Conservation (phyloP, 106 monocot species). For the Amphibolis antarctica region DNA sequence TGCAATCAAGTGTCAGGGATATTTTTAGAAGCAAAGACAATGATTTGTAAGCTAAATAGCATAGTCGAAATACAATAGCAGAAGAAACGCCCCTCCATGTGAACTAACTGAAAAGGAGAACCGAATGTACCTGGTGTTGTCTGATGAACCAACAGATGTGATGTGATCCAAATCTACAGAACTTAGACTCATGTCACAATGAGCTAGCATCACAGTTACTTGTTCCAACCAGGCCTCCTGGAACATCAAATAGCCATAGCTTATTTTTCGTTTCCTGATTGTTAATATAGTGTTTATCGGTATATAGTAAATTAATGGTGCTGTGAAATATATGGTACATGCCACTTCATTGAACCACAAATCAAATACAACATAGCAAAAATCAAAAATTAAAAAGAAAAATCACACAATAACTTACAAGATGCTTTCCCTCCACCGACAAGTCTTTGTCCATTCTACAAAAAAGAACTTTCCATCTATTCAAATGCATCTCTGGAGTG, state of each 20-base stretch:
- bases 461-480: conserved; percentile 65
- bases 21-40: no score
- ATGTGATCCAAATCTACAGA: conserved; percentile 23
- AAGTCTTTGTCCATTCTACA: conserved; percentile 62
- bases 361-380: not conserved
- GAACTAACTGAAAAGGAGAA: not conserved
- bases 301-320: no score
- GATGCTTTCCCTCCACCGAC: conserved; percentile 54
- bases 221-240: conserved; percentile 72
- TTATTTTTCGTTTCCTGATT: not conserved
- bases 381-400: no score
- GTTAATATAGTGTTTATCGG: no score
- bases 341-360: not conserved
- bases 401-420: no score
- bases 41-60: no score
- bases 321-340: no score
- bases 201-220: conserved; percentile 65
- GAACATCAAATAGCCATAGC: not conserved
- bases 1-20: no score
- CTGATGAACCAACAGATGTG: conserved; percentile 10
- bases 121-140: conserved; percentile 29
- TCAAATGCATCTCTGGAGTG: conserved; percentile 33
- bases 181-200: conserved; percentile 60
- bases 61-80: not conserved
- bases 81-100: not conserved